Conservation (phyloP, 306 rosid genomes). For the Lagenaria siceraria region DNA sequence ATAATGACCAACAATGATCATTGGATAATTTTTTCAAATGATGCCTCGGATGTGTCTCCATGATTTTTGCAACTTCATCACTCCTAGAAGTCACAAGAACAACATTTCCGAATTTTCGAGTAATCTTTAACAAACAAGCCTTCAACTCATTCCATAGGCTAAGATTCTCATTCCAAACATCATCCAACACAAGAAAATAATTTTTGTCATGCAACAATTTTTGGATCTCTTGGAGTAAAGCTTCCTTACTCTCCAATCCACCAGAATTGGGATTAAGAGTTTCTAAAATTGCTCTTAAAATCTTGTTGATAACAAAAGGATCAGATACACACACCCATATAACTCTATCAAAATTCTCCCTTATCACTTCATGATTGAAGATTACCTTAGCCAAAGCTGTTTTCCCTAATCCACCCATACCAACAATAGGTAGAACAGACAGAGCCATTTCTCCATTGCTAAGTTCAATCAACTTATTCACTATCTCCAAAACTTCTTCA, state of each 20-base stretch:
- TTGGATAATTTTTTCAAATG: neutral
- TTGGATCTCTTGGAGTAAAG: neutral
- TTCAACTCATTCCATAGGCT: neutral
- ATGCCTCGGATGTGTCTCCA: neutral
- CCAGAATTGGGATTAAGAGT: neutral
- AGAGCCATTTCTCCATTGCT: neutral
- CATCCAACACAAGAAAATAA: conserved; percentile 13
- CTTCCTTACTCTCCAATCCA: neutral
- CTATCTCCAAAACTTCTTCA: neutral
- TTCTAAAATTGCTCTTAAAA: neutral
- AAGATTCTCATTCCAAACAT: conserved; percentile 13
- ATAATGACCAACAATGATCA: conserved; percentile 6
- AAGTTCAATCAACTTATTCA: neutral
- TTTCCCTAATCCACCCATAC: conserved; percentile 12
- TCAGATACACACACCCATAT: conserved; percentile 19
- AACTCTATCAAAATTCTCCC: neutral
- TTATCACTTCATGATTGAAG: neutral
- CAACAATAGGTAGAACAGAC: conserved; percentile 9
- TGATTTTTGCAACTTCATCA: conserved; percentile 4
- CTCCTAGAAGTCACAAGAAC: conserved; percentile 3
- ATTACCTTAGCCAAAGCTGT: neutral
- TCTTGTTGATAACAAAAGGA: neutral
- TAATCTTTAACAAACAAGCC: neutral
- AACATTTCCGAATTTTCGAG: neutral
- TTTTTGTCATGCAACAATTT: neutral